A percentile compares a stretch with the other conserved stretches of the same genome.
These are phyloP conservation scores for Chrysoporthe cubensis DNA, from an alignment of 2,329 filamentous ascomycete genomes.

Conservation along the genomic window DNA sequence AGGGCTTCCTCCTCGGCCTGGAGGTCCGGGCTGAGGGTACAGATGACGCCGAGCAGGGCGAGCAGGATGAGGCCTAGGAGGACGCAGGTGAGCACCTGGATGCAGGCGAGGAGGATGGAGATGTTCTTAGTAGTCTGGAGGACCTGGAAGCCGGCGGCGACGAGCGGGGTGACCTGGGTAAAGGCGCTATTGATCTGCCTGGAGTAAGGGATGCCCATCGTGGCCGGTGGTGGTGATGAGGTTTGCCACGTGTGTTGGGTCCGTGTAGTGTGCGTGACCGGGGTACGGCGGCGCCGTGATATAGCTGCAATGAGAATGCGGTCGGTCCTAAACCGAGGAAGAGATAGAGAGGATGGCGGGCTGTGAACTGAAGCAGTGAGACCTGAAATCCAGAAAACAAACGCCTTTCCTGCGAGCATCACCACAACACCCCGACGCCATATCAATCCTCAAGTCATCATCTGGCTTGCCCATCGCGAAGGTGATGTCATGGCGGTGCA, in stretches of 20 bases:
- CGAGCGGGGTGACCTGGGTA: conserved; percentile 26
- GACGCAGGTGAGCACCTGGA: conserved; percentile 26
- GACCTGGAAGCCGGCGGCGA: conserved; percentile 27
- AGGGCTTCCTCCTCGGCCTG: conserved; percentile 19
- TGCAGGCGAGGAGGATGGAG: conserved; percentile 27
- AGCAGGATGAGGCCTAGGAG: conserved; percentile 24
- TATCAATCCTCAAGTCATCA: not conserved
- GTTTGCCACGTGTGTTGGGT: not conserved
- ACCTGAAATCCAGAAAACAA: not conserved
- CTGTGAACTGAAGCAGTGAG: too few species aligned
- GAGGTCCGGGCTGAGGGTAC: conserved; percentile 22
- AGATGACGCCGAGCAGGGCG: conserved; percentile 24
- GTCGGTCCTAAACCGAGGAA: too few species aligned
- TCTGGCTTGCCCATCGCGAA: not conserved
- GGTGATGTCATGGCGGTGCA: conserved; percentile 29
- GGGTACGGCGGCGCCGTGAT: too few species aligned
- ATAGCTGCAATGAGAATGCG: too few species aligned
- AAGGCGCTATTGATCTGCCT: conserved; percentile 25
- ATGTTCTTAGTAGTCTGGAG: conserved; percentile 29
- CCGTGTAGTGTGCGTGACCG: too few species aligned
- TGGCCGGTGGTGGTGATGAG: not conserved
- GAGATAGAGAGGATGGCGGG: too few species aligned
- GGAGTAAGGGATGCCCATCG: conserved; percentile 29
- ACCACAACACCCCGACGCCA: not conserved
- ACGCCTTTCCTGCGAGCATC: not conserved